phyloP scores from a whole-genome alignment of 2,329 filamentous ascomycete species.

The Aspergillus quadricinctus region DNA sequence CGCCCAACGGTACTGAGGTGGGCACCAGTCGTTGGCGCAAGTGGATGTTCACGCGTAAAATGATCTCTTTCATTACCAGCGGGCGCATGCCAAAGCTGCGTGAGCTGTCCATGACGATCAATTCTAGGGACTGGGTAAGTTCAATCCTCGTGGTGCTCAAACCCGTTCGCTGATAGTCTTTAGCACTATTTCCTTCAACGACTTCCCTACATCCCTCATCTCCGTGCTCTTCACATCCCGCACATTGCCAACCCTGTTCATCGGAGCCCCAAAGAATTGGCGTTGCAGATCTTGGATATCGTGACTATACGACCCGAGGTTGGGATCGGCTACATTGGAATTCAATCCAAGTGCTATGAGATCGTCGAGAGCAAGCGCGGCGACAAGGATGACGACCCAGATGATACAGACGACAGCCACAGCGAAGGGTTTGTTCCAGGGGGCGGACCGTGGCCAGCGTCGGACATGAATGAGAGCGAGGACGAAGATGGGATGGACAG shows the following conservation, averaged over 20 bases:
- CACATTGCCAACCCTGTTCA: constrained; percentile 61
- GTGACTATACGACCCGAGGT: constrained; percentile 72
- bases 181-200: constrained; percentile 75
- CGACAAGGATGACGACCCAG: constrained; percentile 29
- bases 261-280: constrained; percentile 64
- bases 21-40: constrained; percentile 54
- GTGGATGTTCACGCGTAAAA: constrained; percentile 68
- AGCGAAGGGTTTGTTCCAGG: constrained; percentile 45
- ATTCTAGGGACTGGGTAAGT: constrained; percentile 75
- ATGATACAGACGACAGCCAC: constrained; percentile 42
- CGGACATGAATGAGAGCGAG: constrained; percentile 43
- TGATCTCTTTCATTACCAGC: constrained; percentile 69
- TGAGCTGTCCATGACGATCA: constrained; percentile 67
- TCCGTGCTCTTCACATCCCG: constrained; percentile 68
- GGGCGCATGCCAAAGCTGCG: constrained; percentile 68
- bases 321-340: constrained; percentile 71
- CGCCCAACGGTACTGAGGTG: constrained; percentile 36
- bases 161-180: constrained; percentile 13
- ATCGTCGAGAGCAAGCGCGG: constrained; percentile 59
- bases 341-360: constrained; percentile 76
- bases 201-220: constrained; percentile 64
- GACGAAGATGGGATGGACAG: constrained; percentile 35
- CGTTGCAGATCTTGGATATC: constrained; percentile 72
- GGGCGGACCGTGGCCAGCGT: constrained; percentile 41
- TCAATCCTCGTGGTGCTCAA: neutral